Evolutionary conservation across 2,329 filamentous ascomycete species (phyloP).

Genomic region (Byssochlamys sp.): DNA sequence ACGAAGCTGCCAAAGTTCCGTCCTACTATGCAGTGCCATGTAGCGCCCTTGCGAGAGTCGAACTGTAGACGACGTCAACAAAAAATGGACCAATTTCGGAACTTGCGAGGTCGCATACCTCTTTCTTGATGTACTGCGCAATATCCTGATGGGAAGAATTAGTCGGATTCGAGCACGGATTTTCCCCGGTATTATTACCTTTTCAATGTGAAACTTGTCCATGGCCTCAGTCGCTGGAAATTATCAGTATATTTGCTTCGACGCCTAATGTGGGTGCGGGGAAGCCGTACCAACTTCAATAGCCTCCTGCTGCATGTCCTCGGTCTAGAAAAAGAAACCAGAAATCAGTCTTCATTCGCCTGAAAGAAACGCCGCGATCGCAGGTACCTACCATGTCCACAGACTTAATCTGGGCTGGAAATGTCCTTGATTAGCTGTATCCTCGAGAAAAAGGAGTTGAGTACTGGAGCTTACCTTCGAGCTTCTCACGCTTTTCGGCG

Average conservation of each 20-base stretch:
- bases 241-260: conserved; percentile 16
- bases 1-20: conserved; percentile 99
- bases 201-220: conserved; percentile 62
- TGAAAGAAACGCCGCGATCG: neutral
- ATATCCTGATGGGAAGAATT: conserved; percentile 58
- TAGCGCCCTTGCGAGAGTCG: conserved; percentile 90
- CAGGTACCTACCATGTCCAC: conserved; percentile 75
- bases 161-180: neutral
- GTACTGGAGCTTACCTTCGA: conserved; percentile 53
- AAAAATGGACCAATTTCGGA: conserved; percentile 3
- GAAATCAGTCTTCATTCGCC: neutral
- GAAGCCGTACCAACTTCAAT: conserved; percentile 77
- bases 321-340: conserved; percentile 52
- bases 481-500: conserved; percentile 58
- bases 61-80: conserved; percentile 52
- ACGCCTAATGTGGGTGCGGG: conserved; percentile 1
- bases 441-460: neutral
- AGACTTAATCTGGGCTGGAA: conserved; percentile 85
- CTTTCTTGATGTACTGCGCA: conserved; percentile 89
- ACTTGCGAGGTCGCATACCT: conserved; percentile 45
- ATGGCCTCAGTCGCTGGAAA: conserved; percentile 58
- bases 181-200: conserved; percentile 38
- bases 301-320: conserved; percentile 92
- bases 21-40: conserved; percentile 98
- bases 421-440: conserved; percentile 9